Base-by-base conservation (phyloP, 306 rosid genomes). In the Trifolium fragiferum region DNA sequence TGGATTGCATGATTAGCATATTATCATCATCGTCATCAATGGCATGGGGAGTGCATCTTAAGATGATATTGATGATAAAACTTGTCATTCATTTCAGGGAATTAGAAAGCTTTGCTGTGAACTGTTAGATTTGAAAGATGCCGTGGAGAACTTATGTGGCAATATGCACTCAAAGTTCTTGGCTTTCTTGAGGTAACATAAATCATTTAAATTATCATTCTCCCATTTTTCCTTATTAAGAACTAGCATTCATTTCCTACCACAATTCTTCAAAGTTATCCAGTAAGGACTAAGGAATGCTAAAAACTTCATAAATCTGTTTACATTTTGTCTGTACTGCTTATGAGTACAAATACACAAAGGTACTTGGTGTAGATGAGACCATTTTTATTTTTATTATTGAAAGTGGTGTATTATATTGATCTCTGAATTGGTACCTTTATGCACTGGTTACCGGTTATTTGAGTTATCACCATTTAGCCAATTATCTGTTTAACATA, bases 81-180 rank as follows among this genome's bases (percentile, higher is more conserved):
- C 71, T 4, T 68, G 40, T 62, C 19, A 5, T 4, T 70, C 23
- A 12, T 63, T 81, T 79, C 90, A 94, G 99, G 99, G 99, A 65
- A 92, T 94, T 80, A 84, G 99, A 85, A 86, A 87, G 84, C 93
- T 94, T 76, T 94, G 97, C 74, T 92, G 96, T 66, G 97, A 94
- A 85, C 97, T 94, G 41, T 73, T 94, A 80, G 95, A 92, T 85
- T 84, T 94, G 69, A 92, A 92, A 89, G 99, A 94, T 85, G 88
- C 92, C 4, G 97, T 94, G 82, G 97, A 94, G 89, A 94, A 90
- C 76, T 86, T 94, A 81, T 79, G 97, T 86, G 97, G 99, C 66
- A 86, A 94, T 84, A 92, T 84, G 97, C 90, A 83, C 70, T 76
- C 96, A 0, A 94, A 94, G 87, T 90, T 85, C 86, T 81, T 92